Evolutionary conservation across 495 filamentous ascomycete genomes (phyloP), one percentile per base, ranked within the genome.

Genomic region (Talaromyces liani): DNA sequence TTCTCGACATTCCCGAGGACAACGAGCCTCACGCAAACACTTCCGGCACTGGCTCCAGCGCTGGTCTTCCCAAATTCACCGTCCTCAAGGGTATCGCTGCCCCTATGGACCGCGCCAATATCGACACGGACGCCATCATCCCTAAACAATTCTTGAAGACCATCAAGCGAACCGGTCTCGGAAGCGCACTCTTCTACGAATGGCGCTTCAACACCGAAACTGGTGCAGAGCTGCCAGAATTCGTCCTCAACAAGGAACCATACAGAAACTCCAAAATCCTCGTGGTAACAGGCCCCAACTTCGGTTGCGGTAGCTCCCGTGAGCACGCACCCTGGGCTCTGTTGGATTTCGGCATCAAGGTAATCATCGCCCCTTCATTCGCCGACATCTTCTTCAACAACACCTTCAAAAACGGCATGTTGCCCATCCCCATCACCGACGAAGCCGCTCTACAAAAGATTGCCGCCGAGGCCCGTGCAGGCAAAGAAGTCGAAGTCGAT

Each of bases 381-480:
- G 93, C 92, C 64, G 94, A 98, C 71, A 98, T 98, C 76, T 97
- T 97, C 85, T 96, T 92, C 86, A 98, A 97, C 84, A 98, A 98
- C 80, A 95, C 91, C 18, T 97, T 97, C 85, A 98, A 98, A 84
- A 98, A 98, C 79, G 94, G 93, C 76, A 98, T 98, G 94, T 83
- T 98, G 41, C 93, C 93, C 27, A 84, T 97, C 66, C 76, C 82
- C 41, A 89, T 98, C 73, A 78, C 81, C 36, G 84, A 93, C 73
- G 71, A 86, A 55, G 82, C 68, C 8, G 84, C 80, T 16, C 80
- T 98, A 3, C 80, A 87, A 8, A 80, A 77, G 67, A 87, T 98
- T 65, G 88, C 89, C 47, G 87, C 83, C 25, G 92, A 96, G 76
- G 92, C 93, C 33, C 82, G 81, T 55, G 89, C 89, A 27, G 93